Evolutionary conservation across 192 early-diverging fungal species (phyloP), one percentile per base, ranked within the genome.

Genomic region (Backusella westeae): DNA sequence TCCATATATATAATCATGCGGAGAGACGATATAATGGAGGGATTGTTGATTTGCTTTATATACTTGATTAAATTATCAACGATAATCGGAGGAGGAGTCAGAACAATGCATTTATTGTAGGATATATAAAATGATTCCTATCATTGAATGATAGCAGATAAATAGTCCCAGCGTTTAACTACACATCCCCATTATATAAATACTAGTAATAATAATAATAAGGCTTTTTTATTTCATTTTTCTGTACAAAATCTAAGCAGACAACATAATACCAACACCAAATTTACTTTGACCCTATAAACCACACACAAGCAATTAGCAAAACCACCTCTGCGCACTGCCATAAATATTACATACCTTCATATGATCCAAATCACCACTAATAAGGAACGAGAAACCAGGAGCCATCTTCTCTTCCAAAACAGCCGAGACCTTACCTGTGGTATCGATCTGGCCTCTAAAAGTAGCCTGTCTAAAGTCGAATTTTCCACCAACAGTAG

Each of bases 321-420:
- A 14, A 15, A 19, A 7, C 26, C 23, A 34, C 2, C 2, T 10
- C 29, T 21, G 19, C 42, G 2, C 67, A 12, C 17, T 9, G 3
- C 26, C 10, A 53, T 53, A 26, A 21, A n/a, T 49, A 49, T 49
- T 49, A 49, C 26, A 23, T 59, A 59, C 53, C 53, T 72, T 44
- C 73, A 94, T 87, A 78, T 99, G 98, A 84, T 99, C 98, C 80
- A 99, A 89, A 85, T 99, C 98, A 73, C 95, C 97, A 36, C 91
- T 88, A 70, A 97, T 81, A 53, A 94, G 79, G 89, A 99, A 96
- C 52, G 91, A 92, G 75, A 99, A 91, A 35, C 95, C 96, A 41
- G 95, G 96, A 6, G 93, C 94, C 78, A 99, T 94, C 86, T 94
- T 95, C 86, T 99, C 96, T 84, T 99, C 98, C 41, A 99, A 79